Base-by-base conservation (phyloP, 345 rosid species). In the Draba incana region DNA sequence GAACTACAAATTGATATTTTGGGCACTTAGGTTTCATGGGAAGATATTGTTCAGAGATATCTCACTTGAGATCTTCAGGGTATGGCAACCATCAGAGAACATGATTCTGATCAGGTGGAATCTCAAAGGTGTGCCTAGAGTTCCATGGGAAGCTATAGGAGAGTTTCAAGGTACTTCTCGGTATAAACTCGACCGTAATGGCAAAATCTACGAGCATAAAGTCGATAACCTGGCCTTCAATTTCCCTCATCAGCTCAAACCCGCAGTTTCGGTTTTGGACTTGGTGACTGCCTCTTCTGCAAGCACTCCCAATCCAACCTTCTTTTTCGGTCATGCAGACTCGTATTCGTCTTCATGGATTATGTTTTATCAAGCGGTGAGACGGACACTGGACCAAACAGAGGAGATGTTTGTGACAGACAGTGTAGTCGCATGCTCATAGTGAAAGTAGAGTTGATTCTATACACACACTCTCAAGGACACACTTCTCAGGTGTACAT, bases 61-160 rank as follows among this genome's bases (percentile, higher is more conserved):
- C 57, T 85, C 94, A 3, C 82, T 93, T 9, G 97, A 90, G 67
- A 80, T 93, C 9, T 84, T 68, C 56, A 86, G 97, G 84, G 77
- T 88, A 35, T 93, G 98, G 98, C 96, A 93, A 75, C 98, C 98
- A 58, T 93, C 97, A 37, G 98, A 93, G 83, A 88, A 90, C 71
- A 84, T 85, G 78, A 93, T 93, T 65, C 74, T 90, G 25, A 85
- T 93, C 45, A 84, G 98, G 84, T 93, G 98, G 98, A 87, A 87
- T 57, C 79, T 88, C 70, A 90, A 83, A 51, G 98, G 96, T 46
- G 86, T 86, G 64, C 97, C 97, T 14, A 80, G 93, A 77, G 92
- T 92, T 30, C 98, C 98, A 37, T 93, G 97, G 98, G 97, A 93
- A 76, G 96, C 96, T 16, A 80, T 81, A 76, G 98, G 98, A 11